These are phyloP conservation scores for Evernia prunastri DNA, from an alignment of 495 filamentous ascomycete species.

Conservation along the genomic window DNA sequence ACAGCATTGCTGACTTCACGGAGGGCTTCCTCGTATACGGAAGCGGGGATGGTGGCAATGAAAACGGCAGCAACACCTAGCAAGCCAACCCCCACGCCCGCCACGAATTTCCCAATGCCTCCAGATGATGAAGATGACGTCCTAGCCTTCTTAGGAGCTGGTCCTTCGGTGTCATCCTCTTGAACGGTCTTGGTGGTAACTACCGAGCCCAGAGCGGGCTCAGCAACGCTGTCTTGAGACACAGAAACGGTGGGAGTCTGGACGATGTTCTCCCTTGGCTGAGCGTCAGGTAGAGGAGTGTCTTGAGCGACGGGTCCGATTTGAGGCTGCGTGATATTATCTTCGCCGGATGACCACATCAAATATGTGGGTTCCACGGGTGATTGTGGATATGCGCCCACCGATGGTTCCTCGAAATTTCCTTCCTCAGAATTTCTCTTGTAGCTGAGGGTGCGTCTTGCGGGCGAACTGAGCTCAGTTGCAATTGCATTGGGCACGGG, in stretches of 20 bases:
- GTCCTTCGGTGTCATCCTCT: conserved; percentile 6
- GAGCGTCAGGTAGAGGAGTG: conserved; percentile 18
- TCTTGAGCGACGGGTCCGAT: not conserved
- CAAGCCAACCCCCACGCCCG: conserved; percentile 23
- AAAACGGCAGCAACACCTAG: conserved; percentile 25
- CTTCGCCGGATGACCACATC: not conserved
- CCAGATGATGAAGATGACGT: conserved; percentile 14
- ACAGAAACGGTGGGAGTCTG: not conserved
- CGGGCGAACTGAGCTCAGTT: not conserved
- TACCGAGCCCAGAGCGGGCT: conserved; percentile 1
- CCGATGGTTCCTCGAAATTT: not conserved
- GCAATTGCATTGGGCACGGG: not conserved
- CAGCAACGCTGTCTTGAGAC: conserved; percentile 8
- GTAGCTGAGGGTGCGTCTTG: not conserved
- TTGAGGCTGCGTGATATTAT: not conserved
- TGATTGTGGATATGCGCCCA: not conserved
- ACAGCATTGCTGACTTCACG: conserved; percentile 19
- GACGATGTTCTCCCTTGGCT: conserved; percentile 1
- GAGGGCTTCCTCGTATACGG: conserved; percentile 26
- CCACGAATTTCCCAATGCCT: conserved; percentile 23
- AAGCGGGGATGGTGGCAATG: conserved; percentile 23
- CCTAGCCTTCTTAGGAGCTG: conserved; percentile 23
- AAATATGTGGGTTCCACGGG: not conserved
- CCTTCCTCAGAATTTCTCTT: not conserved
- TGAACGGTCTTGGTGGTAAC: not conserved